A percentile compares a stretch with the other conserved stretches of the same genome.
These are phyloP conservation scores for Nothophaeocryptopus gaeumannii DNA, from an alignment of 2,329 filamentous ascomycete species.

Conservation along the genomic window DNA sequence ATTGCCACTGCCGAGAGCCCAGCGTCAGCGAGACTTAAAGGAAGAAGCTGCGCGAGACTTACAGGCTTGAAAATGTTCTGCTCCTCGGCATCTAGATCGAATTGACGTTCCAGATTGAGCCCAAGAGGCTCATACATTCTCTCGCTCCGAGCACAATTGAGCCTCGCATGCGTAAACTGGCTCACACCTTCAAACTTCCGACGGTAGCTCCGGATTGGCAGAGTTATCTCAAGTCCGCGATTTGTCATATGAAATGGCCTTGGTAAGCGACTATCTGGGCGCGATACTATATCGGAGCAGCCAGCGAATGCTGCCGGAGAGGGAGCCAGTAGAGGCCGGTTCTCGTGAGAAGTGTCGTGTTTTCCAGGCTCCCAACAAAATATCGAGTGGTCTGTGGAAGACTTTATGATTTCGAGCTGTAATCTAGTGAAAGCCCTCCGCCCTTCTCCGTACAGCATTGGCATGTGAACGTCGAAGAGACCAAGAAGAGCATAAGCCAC, in stretches of 20 bases:
- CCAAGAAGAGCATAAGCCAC: constrained; percentile 1
- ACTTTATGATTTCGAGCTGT: constrained; percentile 7
- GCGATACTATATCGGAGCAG: neutral
- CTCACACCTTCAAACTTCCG: neutral
- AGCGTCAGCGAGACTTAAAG: neutral
- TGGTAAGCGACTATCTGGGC: neutral
- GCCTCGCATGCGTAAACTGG: neutral
- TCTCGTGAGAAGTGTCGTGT: neutral
- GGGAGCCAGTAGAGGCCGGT: neutral
- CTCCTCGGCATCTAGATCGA: neutral
- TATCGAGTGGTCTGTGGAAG: constrained; percentile 1
- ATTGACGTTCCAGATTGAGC: constrained; percentile 1
- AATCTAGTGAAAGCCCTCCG: constrained; percentile 1
- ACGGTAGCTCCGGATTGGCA: constrained; percentile 1
- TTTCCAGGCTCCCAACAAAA: constrained; percentile 2
- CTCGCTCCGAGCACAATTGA: neutral
- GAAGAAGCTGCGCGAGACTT: neutral
- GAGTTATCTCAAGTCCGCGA: constrained; percentile 1
- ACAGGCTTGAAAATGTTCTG: neutral
- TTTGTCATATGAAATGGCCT: constrained; percentile 1
- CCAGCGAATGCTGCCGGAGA: neutral
- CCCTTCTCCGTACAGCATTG: constrained; percentile 2
- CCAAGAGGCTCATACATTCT: neutral
- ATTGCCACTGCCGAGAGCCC: neutral
- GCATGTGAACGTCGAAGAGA: constrained; percentile 1